phyloP scores from a whole-genome alignment of 208 protist species.

The Endotrypanum monterogeii region DNA sequence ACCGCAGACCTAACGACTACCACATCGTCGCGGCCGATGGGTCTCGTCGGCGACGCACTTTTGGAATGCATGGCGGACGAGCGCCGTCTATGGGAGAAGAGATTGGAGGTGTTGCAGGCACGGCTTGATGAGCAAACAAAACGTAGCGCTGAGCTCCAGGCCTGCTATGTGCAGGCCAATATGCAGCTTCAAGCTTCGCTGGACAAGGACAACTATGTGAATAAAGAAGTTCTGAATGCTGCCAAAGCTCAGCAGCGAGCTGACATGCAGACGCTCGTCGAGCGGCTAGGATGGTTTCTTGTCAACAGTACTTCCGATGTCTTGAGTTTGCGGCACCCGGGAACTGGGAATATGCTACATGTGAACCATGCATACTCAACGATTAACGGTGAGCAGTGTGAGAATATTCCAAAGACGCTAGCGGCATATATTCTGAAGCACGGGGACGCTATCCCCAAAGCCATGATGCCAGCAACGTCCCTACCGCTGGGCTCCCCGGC shows the following conservation, averaged over 20 bases:
- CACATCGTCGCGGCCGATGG: slow-evolving; percentile 6
- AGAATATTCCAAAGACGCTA: slow-evolving; percentile 20
- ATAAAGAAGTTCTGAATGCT: slow-evolving; percentile 14
- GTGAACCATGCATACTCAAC: slow-evolving; percentile 25
- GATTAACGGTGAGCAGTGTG: slow-evolving; percentile 28
- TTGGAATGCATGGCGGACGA: slow-evolving; percentile 14
- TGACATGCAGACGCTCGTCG: slow-evolving; percentile 10
- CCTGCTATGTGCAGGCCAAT: slow-evolving; percentile 23
- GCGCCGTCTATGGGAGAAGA: slow-evolving; percentile 5
- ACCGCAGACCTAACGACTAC: neutral
- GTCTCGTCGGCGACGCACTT: slow-evolving; percentile 7
- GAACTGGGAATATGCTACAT: slow-evolving; percentile 22
- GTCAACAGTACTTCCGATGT: slow-evolving; percentile 29
- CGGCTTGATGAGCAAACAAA: slow-evolving; percentile 1
- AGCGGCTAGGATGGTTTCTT: slow-evolving; percentile 26
- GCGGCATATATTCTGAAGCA: slow-evolving; percentile 28
- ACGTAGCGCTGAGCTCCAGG: slow-evolving; percentile 13
- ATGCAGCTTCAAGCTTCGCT: slow-evolving; percentile 18
- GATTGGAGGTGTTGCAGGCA: slow-evolving; percentile 5
- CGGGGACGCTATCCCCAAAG: neutral
- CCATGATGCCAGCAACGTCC: neutral
- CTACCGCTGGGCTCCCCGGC: neutral
- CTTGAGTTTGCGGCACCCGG: slow-evolving; percentile 27
- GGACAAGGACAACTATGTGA: slow-evolving; percentile 22
- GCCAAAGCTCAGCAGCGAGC: slow-evolving; percentile 21